A percentile compares a stretch with the other conserved stretches of the same genome.
These are phyloP conservation scores for Tylopilus subfusipes DNA, from an alignment of 768 basidiomycete genomes.

Conservation along the genomic window DNA sequence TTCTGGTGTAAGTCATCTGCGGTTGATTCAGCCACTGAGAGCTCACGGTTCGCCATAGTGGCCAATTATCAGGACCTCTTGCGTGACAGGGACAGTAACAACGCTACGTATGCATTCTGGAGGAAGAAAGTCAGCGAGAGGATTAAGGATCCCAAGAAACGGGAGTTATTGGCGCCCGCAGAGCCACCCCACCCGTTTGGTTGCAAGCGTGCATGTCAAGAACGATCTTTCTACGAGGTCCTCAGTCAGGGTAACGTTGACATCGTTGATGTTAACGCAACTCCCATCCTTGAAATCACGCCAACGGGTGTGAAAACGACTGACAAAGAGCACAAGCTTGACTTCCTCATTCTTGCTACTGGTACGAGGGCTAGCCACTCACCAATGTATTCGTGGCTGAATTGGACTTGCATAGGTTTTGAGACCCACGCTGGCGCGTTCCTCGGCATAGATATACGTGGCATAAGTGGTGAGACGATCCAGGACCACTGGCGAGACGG, in stretches of 20 bases:
- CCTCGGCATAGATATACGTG: slow-evolving; percentile 10
- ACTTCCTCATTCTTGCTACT: slow-evolving; percentile 6
- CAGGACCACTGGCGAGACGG: slow-evolving; percentile 16
- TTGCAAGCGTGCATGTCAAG: slow-evolving; percentile 3
- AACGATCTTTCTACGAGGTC: slow-evolving; percentile 10
- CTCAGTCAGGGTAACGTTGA: slow-evolving; percentile 11
- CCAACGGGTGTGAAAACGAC: slow-evolving; percentile 3
- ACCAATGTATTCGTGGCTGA: neutral
- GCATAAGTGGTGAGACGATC: slow-evolving; percentile 7
- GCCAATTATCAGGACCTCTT: slow-evolving; percentile 10
- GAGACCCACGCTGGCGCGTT: slow-evolving; percentile 4
- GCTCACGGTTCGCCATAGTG: neutral
- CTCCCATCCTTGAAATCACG: slow-evolving; percentile 6
- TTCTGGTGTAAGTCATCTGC: slow-evolving; percentile 7
- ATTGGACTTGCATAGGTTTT: neutral
- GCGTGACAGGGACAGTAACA: neutral
- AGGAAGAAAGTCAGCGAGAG: slow-evolving; percentile 4
- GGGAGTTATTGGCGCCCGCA: neutral
- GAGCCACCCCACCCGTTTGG: slow-evolving; percentile 10
- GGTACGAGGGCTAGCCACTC: neutral
- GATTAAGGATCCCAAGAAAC: slow-evolving; percentile 1
- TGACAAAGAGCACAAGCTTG: slow-evolving; percentile 3
- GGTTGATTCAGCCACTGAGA: neutral
- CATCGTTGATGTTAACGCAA: neutral
- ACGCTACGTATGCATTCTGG: slow-evolving; percentile 7